phyloP scores from a whole-genome alignment of 352 stramenopile genomes.

The Globisporangium rhizosaccharum region DNA sequence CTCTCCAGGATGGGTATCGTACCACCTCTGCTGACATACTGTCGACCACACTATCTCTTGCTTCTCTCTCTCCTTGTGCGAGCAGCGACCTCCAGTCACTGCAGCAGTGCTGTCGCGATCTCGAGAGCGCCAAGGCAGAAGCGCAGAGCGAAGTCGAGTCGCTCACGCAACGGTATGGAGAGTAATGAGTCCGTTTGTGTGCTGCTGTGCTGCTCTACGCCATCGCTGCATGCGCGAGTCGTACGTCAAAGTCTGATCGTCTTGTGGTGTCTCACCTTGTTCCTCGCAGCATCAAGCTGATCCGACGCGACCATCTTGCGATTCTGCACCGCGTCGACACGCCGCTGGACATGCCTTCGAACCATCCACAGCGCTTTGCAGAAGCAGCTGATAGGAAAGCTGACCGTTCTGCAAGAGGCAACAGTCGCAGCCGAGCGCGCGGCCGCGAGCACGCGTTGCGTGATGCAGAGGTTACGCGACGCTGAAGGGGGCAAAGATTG shows the following conservation, averaged over 20 bases:
- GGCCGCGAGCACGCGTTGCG: no score
- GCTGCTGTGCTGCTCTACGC: neutral
- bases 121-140: conserved; percentile 27
- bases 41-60: neutral
- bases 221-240: neutral
- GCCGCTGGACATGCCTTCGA: conserved; percentile 1
- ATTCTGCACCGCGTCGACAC: conserved; percentile 32
- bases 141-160: conserved; percentile 29
- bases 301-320: conserved; percentile 31
- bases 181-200: neutral
- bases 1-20: neutral
- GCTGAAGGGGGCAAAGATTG: no score
- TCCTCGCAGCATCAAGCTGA: conserved; percentile 23
- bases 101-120: conserved; percentile 28
- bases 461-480: no score
- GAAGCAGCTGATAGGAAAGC: no score
- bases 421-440: no score
- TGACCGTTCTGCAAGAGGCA: no score
- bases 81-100: conserved; percentile 29
- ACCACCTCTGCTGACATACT: neutral
- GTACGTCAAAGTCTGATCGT: neutral
- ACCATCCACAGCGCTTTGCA: no score
- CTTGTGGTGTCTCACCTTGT: neutral
- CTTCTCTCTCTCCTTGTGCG: neutral
- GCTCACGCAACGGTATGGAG: conserved; percentile 27